phyloP scores from a whole-genome alignment of 106 monocot genomes.

The Ottelia alismoides region DNA sequence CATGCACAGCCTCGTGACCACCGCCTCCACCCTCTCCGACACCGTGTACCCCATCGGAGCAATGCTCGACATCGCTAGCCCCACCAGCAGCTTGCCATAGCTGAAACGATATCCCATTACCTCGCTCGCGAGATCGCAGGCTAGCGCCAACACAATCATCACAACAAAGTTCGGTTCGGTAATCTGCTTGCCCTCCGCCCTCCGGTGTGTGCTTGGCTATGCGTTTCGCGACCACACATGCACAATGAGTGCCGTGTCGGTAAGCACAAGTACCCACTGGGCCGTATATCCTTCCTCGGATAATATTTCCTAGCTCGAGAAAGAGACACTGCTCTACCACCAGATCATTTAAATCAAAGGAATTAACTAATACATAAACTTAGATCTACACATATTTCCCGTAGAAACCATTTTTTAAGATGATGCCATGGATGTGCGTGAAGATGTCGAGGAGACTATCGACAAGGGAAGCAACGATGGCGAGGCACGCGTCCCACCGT shows the following conservation, averaged over 20 bases:
- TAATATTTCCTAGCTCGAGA: too few relatives aligned
- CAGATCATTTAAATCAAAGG: too few relatives aligned
- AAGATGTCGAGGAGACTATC: constrained; percentile 15
- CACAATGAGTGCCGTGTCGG: constrained; percentile 1
- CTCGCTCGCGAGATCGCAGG: not conserved
- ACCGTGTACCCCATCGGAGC: constrained; percentile 63
- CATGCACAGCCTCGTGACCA: constrained; percentile 23
- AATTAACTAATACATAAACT: too few relatives aligned
- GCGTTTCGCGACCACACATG: constrained; percentile 7
- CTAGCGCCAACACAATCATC: constrained; percentile 1
- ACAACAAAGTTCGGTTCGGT: constrained; percentile 3
- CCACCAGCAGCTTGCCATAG: constrained; percentile 40
- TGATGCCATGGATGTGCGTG: constrained; percentile 6
- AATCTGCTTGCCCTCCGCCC: constrained; percentile 7
- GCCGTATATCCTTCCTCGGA: constrained; percentile 10
- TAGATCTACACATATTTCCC: too few relatives aligned
- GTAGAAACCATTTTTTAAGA: constrained; percentile 30
- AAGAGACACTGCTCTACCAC: too few relatives aligned
- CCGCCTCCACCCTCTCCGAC: constrained; percentile 35
- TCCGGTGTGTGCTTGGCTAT: constrained; percentile 18
- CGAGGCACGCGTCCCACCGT: constrained; percentile 48
- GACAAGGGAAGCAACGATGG: constrained; percentile 23
- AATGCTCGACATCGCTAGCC: constrained; percentile 52
- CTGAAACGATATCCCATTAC: constrained; percentile 24
- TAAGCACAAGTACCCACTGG: constrained; percentile 7